Conservation (phyloP, 495 filamentous ascomycete species). For the Neurospora tetraspora region DNA sequence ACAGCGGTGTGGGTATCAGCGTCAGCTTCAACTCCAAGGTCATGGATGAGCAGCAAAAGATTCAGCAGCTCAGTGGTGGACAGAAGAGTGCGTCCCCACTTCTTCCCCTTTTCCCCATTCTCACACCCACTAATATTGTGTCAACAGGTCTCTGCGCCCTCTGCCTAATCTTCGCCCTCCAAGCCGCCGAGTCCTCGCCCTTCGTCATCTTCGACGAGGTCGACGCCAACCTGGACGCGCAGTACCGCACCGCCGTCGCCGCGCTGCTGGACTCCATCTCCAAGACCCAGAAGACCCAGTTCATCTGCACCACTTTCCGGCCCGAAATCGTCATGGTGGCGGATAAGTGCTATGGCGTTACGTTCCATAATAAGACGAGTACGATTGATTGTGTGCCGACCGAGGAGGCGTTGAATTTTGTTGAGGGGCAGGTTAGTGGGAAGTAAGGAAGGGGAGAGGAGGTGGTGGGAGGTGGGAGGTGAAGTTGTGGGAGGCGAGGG, state of each 20-base stretch:
- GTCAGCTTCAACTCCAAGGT: slow-evolving; percentile 98
- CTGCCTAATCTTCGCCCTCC: slow-evolving; percentile 96
- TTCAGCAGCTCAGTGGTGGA: slow-evolving; percentile 92
- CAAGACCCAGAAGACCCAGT: slow-evolving; percentile 48
- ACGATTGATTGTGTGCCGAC: slow-evolving; percentile 79
- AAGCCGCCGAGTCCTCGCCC: slow-evolving; percentile 91
- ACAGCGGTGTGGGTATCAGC: slow-evolving; percentile 94
- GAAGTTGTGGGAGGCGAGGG: background rate
- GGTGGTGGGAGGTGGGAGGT: too few relatives aligned
- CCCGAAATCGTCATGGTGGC: slow-evolving; percentile 94
- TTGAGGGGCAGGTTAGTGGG: slow-evolving; percentile 55
- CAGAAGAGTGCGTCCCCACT: slow-evolving; percentile 63
- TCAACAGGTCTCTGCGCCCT: slow-evolving; percentile 81
- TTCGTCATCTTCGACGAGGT: slow-evolving; percentile 99
- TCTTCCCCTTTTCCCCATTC: background rate
- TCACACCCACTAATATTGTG: background rate
- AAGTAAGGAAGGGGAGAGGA: slow-evolving; percentile 3
- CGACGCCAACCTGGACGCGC: slow-evolving; percentile 94
- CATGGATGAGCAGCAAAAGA: slow-evolving; percentile 90
- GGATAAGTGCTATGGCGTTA: slow-evolving; percentile 95
- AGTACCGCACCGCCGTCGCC: slow-evolving; percentile 92
- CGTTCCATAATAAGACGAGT: slow-evolving; percentile 87
- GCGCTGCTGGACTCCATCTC: slow-evolving; percentile 75
- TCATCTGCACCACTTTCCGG: slow-evolving; percentile 90
- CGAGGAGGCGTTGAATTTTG: slow-evolving; percentile 85